A percentile compares a stretch with the other conserved stretches of the same genome.
Conservation (phyloP, 257 asterid genomes). For the Penstemon barbatus region DNA sequence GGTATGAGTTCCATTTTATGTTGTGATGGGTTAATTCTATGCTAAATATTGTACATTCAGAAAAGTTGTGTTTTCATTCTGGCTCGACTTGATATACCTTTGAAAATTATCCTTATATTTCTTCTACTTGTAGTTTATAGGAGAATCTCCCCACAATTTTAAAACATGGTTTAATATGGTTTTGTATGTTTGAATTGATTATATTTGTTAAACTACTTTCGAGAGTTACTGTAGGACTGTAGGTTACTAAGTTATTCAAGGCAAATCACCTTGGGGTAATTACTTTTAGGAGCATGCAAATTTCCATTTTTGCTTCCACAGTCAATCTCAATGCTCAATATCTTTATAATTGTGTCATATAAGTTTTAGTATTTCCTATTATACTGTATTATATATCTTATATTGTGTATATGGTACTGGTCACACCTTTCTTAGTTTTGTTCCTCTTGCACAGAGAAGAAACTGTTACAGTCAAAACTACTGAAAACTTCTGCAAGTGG, state of each 20-base stretch:
- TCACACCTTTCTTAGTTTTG: constrained; percentile 17
- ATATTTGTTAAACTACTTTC: not conserved
- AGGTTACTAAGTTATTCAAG: not conserved
- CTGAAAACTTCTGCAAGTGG: constrained; percentile 72
- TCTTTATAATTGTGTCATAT: not conserved
- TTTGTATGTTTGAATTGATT: constrained; percentile 9
- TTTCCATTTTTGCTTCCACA: not conserved
- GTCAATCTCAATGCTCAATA: too few relatives aligned
- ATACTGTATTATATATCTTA: not conserved
- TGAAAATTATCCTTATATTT: not conserved
- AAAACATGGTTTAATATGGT: constrained; percentile 12
- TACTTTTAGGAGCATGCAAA: constrained; percentile 5
- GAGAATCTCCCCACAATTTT: not conserved
- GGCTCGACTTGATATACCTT: constrained; percentile 1
- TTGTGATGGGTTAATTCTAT: not conserved
- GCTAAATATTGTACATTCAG: constrained; percentile 4
- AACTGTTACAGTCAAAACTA: constrained; percentile 75
- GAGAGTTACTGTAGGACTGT: not conserved
- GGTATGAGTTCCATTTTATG: constrained; percentile 5
- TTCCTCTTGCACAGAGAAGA: constrained; percentile 69
- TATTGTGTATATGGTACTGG: constrained; percentile 10
- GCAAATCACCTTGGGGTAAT: constrained; percentile 16
- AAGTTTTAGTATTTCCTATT: not conserved
- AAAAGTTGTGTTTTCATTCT: not conserved
- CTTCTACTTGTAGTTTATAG: not conserved